These are phyloP conservation scores for Tulasnella calospora DNA, from an alignment of 768 basidiomycete species.

Conservation along the genomic window DNA sequence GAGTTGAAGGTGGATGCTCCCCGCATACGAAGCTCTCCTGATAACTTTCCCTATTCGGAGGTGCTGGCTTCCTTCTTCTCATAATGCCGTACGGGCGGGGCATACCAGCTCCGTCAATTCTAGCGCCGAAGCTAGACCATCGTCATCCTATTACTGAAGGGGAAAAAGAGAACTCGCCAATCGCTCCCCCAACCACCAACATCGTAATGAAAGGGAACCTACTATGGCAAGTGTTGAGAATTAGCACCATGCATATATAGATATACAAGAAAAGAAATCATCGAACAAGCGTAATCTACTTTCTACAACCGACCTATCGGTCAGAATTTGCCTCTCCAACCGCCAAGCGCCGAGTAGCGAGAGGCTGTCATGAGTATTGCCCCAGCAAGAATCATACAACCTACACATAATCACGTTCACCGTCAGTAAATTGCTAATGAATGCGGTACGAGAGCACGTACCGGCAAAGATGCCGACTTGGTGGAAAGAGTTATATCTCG, in stretches of 20 bases:
- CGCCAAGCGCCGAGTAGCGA: slow-evolving; percentile 16
- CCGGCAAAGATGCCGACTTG: slow-evolving; percentile 27
- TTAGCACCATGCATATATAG: neutral
- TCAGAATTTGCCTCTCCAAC: slow-evolving; percentile 22
- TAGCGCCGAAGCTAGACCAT: too few species aligned
- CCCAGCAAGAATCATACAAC: slow-evolving; percentile 6
- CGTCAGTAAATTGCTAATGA: neutral
- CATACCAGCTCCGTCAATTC: too few species aligned
- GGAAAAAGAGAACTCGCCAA: too few species aligned
- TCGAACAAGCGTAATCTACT: neutral
- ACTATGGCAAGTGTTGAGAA: too few species aligned
- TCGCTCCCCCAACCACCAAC: too few species aligned
- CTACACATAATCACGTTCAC: neutral
- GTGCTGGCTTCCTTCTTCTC: too few species aligned
- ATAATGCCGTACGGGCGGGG: too few species aligned
- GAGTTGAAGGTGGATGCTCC: too few species aligned
- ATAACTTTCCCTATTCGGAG: too few species aligned
- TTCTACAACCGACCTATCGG: neutral
- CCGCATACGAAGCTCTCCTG: too few species aligned
- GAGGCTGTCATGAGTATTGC: slow-evolving; percentile 13
- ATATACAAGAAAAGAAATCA: neutral
- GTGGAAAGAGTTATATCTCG: neutral
- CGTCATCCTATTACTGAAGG: too few species aligned
- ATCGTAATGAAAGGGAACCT: too few species aligned
- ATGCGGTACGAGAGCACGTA: neutral